phyloP scores from a whole-genome alignment of 345 rosid species.

The Microcos paniculata region DNA sequence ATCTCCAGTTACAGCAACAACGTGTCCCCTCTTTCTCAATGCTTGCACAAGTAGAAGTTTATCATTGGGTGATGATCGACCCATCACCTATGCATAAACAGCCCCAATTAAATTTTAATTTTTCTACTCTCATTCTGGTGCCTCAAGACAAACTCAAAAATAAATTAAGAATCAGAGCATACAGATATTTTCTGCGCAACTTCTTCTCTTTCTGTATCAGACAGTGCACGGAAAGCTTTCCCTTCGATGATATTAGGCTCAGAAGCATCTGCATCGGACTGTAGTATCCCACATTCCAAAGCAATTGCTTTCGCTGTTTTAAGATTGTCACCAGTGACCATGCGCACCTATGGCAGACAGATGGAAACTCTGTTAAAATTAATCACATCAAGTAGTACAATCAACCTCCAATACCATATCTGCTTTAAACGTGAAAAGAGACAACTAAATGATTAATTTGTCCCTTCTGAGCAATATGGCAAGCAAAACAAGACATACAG shows the following conservation, averaged over 20 bases:
- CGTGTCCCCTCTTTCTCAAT: slow-evolving; percentile 63
- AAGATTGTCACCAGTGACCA: slow-evolving; percentile 98
- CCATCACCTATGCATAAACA: slow-evolving; percentile 71
- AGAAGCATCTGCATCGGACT: slow-evolving; percentile 52
- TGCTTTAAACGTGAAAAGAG: not conserved
- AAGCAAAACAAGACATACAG: not conserved
- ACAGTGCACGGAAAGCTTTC: slow-evolving; percentile 61
- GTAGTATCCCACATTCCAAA: slow-evolving; percentile 86
- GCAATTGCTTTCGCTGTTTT: slow-evolving; percentile 97
- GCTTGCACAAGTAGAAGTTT: slow-evolving; percentile 91
- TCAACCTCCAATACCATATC: not conserved
- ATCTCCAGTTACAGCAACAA: slow-evolving; percentile 93
- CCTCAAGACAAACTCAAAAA: not conserved
- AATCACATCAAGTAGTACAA: not conserved
- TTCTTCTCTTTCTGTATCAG: slow-evolving; percentile 70
- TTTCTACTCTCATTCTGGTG: not conserved
- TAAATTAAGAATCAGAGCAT: slow-evolving; percentile 20
- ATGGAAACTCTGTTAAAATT: not conserved
- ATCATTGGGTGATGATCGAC: slow-evolving; percentile 87
- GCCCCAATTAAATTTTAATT: slow-evolving; percentile 10
- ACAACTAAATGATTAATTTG: not conserved
- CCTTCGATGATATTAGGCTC: slow-evolving; percentile 87
- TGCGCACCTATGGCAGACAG: slow-evolving; percentile 64
- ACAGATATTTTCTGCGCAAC: slow-evolving; percentile 83
- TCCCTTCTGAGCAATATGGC: not conserved